Conservation (phyloP, 2,329 filamentous ascomycete species). For the Niveomyces coronatus region DNA sequence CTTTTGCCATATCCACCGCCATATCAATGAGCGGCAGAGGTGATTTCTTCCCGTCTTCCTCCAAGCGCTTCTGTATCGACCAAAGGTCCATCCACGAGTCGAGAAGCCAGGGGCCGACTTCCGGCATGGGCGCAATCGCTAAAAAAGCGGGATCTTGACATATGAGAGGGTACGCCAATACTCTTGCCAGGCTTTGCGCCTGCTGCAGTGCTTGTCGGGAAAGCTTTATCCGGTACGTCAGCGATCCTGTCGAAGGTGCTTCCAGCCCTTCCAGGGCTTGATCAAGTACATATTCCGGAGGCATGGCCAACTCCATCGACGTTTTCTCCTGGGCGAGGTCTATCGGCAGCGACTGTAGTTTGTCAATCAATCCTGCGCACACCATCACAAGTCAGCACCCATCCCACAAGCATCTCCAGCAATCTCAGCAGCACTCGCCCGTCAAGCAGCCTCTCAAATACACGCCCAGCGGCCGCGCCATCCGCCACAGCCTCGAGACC, state of each 20-base stretch:
- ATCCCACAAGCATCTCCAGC: background rate
- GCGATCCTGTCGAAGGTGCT: conserved; percentile 14
- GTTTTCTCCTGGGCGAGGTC: conserved; percentile 19
- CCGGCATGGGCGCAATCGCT: conserved; percentile 25
- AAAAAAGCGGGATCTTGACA: conserved; percentile 23
- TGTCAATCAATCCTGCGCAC: conserved; percentile 21
- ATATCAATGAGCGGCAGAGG: conserved; percentile 27
- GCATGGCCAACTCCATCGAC: conserved; percentile 24
- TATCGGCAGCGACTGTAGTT: conserved; percentile 23
- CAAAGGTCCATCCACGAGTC: conserved; percentile 37
- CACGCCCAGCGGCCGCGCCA: conserved; percentile 30
- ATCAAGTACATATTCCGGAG: conserved; percentile 27
- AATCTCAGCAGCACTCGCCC: conserved; percentile 25
- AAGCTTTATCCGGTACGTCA: conserved; percentile 29
- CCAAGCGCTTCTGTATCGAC: conserved; percentile 28
- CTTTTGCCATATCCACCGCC: conserved; percentile 24
- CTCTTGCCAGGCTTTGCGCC: conserved; percentile 31
- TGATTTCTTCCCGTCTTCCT: conserved; percentile 18
- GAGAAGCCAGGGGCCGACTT: conserved; percentile 37
- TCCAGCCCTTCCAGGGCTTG: conserved; percentile 20
- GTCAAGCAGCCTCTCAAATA: conserved; percentile 40
- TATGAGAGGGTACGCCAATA: conserved; percentile 31
- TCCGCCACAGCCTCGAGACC: conserved; percentile 36
- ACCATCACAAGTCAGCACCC: conserved; percentile 11
- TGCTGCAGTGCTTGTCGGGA: conserved; percentile 37